A percentile compares a stretch with the other conserved stretches of the same genome.
phyloP scores from a whole-genome alignment of 805 yeast genomes.

The Candida berthetii region DNA sequence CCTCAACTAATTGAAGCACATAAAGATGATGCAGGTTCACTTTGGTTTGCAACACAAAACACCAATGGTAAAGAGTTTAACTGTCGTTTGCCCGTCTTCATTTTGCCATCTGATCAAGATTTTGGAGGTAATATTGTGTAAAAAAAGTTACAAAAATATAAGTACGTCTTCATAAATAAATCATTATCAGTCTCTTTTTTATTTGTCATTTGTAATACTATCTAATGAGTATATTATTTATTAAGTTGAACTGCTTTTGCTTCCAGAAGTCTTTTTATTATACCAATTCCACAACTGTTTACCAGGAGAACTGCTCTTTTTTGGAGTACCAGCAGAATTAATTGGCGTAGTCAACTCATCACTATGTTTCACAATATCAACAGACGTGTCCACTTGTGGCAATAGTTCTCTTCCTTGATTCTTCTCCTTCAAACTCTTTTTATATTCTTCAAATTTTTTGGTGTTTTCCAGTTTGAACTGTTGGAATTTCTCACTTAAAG shows the following conservation, averaged over 20 bases:
- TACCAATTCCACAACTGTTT: constrained; percentile 15
- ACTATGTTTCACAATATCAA: neutral
- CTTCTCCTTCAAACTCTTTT: constrained; percentile 7
- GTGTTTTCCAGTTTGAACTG: constrained; percentile 23
- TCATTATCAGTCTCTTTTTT: no score
- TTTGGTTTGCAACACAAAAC: constrained; percentile 25
- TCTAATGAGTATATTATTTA: no score
- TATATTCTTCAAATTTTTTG: constrained; percentile 17
- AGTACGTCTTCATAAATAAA: no score
- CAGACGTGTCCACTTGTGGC: constrained; percentile 3
- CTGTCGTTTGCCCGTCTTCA: constrained; percentile 37
- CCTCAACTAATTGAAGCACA: constrained; percentile 17
- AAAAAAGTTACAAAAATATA: no score
- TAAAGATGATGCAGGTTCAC: constrained; percentile 29
- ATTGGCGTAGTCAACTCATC: neutral
- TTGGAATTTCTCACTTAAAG: constrained; percentile 21
- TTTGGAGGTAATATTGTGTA: constrained; percentile 38
- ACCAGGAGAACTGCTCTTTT: constrained; percentile 9
- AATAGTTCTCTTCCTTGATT: neutral
- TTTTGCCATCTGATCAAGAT: constrained; percentile 38
- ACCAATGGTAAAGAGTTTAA: constrained; percentile 33
- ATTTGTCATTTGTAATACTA: no score
- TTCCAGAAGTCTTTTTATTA: constrained; percentile 4
- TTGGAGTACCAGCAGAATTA: neutral
- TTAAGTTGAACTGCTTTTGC: neutral